Base-by-base conservation (phyloP, 2,329 filamentous ascomycete genomes). In the Sodiomyces alkalinus region DNA sequence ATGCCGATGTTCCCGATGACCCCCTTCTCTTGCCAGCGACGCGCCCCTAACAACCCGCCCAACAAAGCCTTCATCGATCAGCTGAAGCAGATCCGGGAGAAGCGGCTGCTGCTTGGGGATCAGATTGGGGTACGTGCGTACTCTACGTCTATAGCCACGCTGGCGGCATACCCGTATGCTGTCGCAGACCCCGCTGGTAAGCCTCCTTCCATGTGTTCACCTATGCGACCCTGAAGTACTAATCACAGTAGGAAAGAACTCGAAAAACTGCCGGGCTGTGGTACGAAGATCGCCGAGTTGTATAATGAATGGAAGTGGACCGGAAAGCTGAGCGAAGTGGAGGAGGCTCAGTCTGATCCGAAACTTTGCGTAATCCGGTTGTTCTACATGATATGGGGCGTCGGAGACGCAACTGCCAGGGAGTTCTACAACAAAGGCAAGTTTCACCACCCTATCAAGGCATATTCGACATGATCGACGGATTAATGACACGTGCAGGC, bases 301-400 rank as follows among this genome's bases (percentile, higher is more conserved):
- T 94, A 78, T 48, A 60, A 74, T 13, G 80, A 93, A 46, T 94
- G 75, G 64, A 69, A 53, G 9, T 45, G 59, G 3, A 63, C 64
- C 1, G 75, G 73, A 0, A 58, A 52, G 11, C 56, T 92, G 5
- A 46, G 60, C 19, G 80, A 81, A 15, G 74, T 75, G 0, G 56
- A 66, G 6, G 67, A 73, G 4, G 66, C 80, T 2, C 65, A 77
- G 28, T 52, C 56, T 1, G 74, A 92, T 39, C 58, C 69, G 9
- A 68, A 64, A 32, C 60, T 90, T 33, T 60, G 62, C 13, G 62
- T 74, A 1, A 53, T 94, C 4, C 61, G 69, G 24, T 48, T 64
- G 0, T 94, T 96, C 50, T 80, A 80, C 53, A 62, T 79, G 4
- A 92, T 94, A 32, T 93, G 83, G 80, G 87, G 86, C n/a, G 83